Percentiles rank a stretch among this genome's conserved stretches.
Evolutionary conservation across 2,329 filamentous ascomycete genomes (phyloP).

Genomic region (Hypoxylon sp.): DNA sequence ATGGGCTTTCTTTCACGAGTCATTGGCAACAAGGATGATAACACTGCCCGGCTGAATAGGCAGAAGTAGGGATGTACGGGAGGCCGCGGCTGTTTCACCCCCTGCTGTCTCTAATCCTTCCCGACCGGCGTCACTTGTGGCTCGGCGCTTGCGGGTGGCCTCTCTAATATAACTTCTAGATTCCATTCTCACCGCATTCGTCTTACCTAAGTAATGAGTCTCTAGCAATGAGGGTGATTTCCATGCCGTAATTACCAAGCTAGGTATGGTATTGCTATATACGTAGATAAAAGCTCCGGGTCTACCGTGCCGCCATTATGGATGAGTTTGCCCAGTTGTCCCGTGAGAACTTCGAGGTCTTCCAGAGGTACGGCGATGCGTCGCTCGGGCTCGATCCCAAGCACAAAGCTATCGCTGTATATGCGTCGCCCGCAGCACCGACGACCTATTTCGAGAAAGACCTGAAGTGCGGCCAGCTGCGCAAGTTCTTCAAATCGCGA

Average conservation of each 20-base stretch:
- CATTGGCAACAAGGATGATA: not conserved
- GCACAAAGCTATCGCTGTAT: slow-evolving; percentile 32
- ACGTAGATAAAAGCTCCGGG: slow-evolving; percentile 22
- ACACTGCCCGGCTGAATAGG: not conserved
- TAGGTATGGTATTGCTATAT: slow-evolving; percentile 18
- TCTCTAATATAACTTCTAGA: not conserved
- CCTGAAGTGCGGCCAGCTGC: slow-evolving; percentile 23
- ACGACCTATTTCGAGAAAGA: slow-evolving; percentile 36
- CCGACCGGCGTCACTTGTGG: not conserved
- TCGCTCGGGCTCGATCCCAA: slow-evolving; percentile 31
- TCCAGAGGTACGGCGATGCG: slow-evolving; percentile 39
- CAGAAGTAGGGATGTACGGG: not conserved
- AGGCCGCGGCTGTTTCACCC: slow-evolving; percentile 22
- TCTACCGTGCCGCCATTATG: slow-evolving; percentile 28
- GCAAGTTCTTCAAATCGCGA: slow-evolving; percentile 28
- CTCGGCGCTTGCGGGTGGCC: slow-evolving; percentile 1
- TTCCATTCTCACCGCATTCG: not conserved
- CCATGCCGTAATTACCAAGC: not conserved
- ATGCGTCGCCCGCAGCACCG: slow-evolving; percentile 15
- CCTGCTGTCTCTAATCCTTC: slow-evolving; percentile 31
- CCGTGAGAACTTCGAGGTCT: slow-evolving; percentile 43
- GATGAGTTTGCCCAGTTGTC: slow-evolving; percentile 45
- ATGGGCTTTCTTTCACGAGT: not conserved
- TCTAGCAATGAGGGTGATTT: not conserved
- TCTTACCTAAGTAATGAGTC: not conserved